Base-by-base conservation (phyloP, 2,329 filamentous ascomycete species). In the Nemania sp. region DNA sequence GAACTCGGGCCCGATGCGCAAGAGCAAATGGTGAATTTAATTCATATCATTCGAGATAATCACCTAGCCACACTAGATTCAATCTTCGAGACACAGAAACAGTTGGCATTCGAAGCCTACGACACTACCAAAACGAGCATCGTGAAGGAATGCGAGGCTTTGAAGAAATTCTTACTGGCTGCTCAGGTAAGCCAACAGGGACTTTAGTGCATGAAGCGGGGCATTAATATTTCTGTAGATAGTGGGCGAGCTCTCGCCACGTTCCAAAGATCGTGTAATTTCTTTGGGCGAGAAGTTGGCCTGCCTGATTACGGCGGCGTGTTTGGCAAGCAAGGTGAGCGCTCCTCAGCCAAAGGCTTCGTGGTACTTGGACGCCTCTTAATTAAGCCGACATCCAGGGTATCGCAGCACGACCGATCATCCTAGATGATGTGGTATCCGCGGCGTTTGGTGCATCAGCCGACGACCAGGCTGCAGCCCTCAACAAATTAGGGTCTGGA, bases 81-180 rank as follows among this genome's bases (percentile, higher is more conserved):
- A 1, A 73, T 77, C 51, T 65, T 70, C 20, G 68, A 57, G 35
- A 59, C 70, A 6, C 63, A 63, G n/a, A 59, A 64, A 47, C 56
- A 58, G 18, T 27, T 63, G 2, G 27, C 22, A 20, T 60, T 63
- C 27, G 47, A 84, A 79, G 43, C 79, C 77, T 76, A 79, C 56
- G 78, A 81, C 38, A 68, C 76, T 10, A 85, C 82, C 70, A 80
- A 73, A 13, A 77, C 77, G 13, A 79, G 78, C 10, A 83, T 87
- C 64, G 81, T 81, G 63, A 79, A 76, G 27, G 85, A 87, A 73
- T 87, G 86, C 68, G 79, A 82, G 61, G 79, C 74, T 41, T 75
- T 88, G 59, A 78, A 81, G 70, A 83, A 80, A 74, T 85, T 87
- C 58, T 76, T 88, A 59, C 81, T 86, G 70, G 85, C 84, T n/a